Conservation (phyloP, 1,284 basidiomycete genomes). For the Ustilago cynodontis region DNA sequence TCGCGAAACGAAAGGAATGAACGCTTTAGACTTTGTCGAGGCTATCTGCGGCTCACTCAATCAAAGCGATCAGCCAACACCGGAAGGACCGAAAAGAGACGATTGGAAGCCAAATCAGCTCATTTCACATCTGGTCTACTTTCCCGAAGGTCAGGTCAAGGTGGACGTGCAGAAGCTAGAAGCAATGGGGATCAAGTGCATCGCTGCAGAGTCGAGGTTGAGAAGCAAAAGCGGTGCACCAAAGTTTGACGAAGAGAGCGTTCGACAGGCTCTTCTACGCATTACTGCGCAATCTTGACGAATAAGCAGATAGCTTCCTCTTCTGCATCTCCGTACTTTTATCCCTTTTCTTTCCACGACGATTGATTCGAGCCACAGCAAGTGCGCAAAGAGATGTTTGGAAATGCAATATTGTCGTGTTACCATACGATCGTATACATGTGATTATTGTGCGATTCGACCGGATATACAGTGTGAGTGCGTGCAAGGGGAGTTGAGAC, state of each 20-base stretch:
- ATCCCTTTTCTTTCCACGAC: too few relatives aligned
- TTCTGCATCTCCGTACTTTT: neutral
- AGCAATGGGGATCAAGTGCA: constrained; percentile 23
- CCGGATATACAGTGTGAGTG: neutral
- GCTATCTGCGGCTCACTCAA: constrained; percentile 81
- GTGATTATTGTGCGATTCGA: neutral
- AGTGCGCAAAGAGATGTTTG: neutral
- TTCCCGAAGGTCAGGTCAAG: constrained; percentile 26
- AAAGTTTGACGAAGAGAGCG: constrained; percentile 44
- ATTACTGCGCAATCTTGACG: constrained; percentile 6
- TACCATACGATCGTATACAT: neutral
- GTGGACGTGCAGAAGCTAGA: constrained; percentile 18
- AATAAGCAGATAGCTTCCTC: neutral
- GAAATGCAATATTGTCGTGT: neutral
- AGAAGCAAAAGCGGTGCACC: constrained; percentile 24
- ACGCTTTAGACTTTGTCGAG: constrained; percentile 84
- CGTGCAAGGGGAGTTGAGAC: neutral
- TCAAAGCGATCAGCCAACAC: constrained; percentile 50
- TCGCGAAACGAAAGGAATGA: constrained; percentile 88
- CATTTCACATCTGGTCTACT: constrained; percentile 79
- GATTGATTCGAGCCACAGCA: neutral
- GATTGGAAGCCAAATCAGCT: constrained; percentile 64
- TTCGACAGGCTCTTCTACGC: constrained; percentile 16
- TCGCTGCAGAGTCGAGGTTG: constrained; percentile 10
- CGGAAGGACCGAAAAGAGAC: neutral